phyloP scores from a whole-genome alignment of 257 asterid genomes.

The Solanum appendiculatum region DNA sequence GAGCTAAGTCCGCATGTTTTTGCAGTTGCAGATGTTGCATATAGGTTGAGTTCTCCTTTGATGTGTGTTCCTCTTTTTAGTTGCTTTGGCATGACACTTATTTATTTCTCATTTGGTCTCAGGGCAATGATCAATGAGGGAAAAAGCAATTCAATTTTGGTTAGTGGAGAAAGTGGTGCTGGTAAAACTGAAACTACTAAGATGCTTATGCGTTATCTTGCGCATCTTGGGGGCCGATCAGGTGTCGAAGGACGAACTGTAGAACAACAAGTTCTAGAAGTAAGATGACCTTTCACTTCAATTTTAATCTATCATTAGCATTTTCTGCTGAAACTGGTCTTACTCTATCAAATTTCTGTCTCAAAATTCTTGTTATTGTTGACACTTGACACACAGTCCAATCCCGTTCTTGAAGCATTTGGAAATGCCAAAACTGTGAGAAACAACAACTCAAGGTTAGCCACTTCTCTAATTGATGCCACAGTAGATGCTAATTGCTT shows the following conservation, averaged over 20 bases:
- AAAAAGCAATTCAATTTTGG: slow-evolving; percentile 95
- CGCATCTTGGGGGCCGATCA: slow-evolving; percentile 90
- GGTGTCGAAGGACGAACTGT: slow-evolving; percentile 99
- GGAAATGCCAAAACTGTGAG: slow-evolving; percentile 98
- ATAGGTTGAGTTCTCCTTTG: slow-evolving; percentile 36
- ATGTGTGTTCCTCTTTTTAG: not conserved
- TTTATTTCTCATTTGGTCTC: slow-evolving; percentile 13
- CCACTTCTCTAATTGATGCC: not conserved
- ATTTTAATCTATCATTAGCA: not conserved
- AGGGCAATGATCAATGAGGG: slow-evolving; percentile 97
- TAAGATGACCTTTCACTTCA: slow-evolving; percentile 28
- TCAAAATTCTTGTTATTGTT: slow-evolving; percentile 3
- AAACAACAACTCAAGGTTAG: slow-evolving; percentile 94
- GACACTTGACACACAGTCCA: slow-evolving; percentile 54
- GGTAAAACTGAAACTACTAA: slow-evolving; percentile 99
- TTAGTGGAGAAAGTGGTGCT: slow-evolving; percentile 99
- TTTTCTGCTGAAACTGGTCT: not conserved
- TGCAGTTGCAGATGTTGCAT: slow-evolving; percentile 96
- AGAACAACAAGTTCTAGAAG: slow-evolving; percentile 98
- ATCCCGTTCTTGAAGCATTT: slow-evolving; percentile 98
- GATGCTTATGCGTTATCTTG: slow-evolving; percentile 98
- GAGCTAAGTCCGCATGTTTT: slow-evolving; percentile 99
- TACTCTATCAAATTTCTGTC: not conserved
- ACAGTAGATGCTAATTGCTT: not conserved
- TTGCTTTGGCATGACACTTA: slow-evolving; percentile 1